Evolutionary conservation across 352 stramenopile species (phyloP), one percentile per base, ranked within the genome.

Genomic region (Globisporangium cederbergense): DNA sequence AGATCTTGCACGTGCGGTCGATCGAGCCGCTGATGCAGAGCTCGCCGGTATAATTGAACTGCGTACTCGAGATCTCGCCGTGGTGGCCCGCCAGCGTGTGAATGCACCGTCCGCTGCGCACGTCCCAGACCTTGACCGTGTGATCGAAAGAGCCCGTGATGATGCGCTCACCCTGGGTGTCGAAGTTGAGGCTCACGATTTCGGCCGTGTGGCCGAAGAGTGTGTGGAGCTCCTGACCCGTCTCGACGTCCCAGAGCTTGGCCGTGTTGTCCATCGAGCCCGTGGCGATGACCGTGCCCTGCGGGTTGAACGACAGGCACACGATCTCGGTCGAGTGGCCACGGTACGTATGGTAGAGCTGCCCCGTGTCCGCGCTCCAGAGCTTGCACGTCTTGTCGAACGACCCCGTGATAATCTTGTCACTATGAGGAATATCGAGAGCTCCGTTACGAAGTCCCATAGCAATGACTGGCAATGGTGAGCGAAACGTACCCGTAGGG

Each of bases 331-430:
- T 98, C 62, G 89, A 93, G 66, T 98, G 95, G 1, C 96, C 95
- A 22, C 91, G 84, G 65, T 97, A 98, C 9, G 95, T 98, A 85
- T 98, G 93, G 65, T 97, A 96, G 11, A 97, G 75, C 51, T 98
- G 84, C 4, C 93, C 95, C 2, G 90, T 98, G 59, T 97, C 88
- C 32, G 93, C 91, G 66, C 91, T 97, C 95, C 96, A 98, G 30
- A 98, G 78, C 72, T 98, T 98, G 72, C 90, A 97, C 22, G 96
- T 98, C 77, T 98, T 98, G 75, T 98, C 94, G 59, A 98, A 98
- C 11, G 84, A 96, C 20, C 93, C 95, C 2, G 93, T 98, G 67
- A 98, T 97, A 71, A 98, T 97, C 73, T 98, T 98, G 78, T 95
- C 86, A 2, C 83, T 93, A 55, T 22, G 52, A 30, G 25, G 43